These are phyloP conservation scores for Phytomonas sp. DNA, from an alignment of 208 protist species.

Conservation along the genomic window DNA sequence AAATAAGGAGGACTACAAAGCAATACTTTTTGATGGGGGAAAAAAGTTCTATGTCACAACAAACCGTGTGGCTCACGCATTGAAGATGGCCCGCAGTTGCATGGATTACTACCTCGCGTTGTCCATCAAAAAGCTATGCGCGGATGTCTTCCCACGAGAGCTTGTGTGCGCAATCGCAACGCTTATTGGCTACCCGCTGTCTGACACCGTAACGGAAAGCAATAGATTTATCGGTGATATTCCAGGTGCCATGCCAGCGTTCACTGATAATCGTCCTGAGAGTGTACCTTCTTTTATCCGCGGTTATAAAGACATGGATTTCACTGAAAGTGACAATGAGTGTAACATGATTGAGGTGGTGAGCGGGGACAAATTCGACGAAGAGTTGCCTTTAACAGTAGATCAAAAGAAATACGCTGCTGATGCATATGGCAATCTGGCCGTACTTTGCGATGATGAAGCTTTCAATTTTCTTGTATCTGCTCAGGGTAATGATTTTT, in stretches of 20 bases:
- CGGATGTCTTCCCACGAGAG: constrained; percentile 59
- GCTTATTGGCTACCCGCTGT: constrained; percentile 53
- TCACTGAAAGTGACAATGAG: background rate
- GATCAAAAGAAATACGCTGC: constrained; percentile 37
- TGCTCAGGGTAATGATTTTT: constrained; percentile 16
- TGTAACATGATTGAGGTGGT: constrained; percentile 5
- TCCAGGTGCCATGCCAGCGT: background rate
- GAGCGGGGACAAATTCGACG: constrained; percentile 20
- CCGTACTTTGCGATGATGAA: constrained; percentile 41
- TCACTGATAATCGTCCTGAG: constrained; percentile 12
- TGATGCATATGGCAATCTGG: constrained; percentile 52
- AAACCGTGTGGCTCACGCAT: constrained; percentile 27
- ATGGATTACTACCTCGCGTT: constrained; percentile 85
- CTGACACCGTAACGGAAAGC: constrained; percentile 8
- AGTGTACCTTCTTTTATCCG: background rate
- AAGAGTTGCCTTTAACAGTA: constrained; percentile 32
- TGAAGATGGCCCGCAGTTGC: constrained; percentile 60
- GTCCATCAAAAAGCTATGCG: constrained; percentile 62
- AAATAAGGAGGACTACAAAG: constrained; percentile 36
- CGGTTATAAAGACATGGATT: background rate
- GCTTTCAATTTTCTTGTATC: constrained; percentile 16
- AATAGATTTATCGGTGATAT: background rate
- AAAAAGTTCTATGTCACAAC: constrained; percentile 74
- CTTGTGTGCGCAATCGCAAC: constrained; percentile 42
- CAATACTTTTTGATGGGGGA: constrained; percentile 73